Evolutionary conservation across 352 stramenopile genomes (phyloP).

Genomic region (Pythium phragmiticola): DNA sequence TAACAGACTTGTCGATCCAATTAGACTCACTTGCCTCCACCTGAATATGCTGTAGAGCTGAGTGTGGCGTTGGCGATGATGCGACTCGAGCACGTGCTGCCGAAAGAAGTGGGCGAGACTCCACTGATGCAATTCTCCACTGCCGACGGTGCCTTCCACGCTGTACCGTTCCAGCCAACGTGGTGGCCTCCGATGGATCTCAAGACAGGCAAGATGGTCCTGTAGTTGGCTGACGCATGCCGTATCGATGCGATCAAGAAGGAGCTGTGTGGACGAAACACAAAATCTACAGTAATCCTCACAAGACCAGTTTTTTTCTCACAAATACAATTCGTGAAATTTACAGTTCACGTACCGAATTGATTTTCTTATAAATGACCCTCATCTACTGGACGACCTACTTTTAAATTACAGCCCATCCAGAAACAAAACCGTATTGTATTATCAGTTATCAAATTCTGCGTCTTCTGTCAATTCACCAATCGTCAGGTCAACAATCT

Average conservation of each 20-base stretch:
- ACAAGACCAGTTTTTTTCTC: not conserved
- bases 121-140: slow-evolving; percentile 64
- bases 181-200: slow-evolving; percentile 77
- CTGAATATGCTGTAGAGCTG: slow-evolving; percentile 28
- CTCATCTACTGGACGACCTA: too few species aligned
- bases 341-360: not conserved
- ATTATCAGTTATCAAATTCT: too few species aligned
- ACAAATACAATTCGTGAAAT: slow-evolving; percentile 3
- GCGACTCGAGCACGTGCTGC: slow-evolving; percentile 63
- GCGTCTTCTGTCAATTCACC: too few species aligned
- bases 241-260: not conserved
- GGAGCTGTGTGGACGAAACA: not conserved
- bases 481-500: too few species aligned
- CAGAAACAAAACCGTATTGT: too few species aligned
- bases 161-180: slow-evolving; percentile 64
- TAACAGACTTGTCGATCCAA: not conserved
- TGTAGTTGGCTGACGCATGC: slow-evolving; percentile 29
- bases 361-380: too few species aligned
- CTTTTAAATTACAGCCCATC: too few species aligned
- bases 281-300: slow-evolving; percentile 1
- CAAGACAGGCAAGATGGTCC: slow-evolving; percentile 72
- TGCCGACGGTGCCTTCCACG: slow-evolving; percentile 61
- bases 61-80: slow-evolving; percentile 72
- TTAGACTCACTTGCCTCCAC: not conserved
- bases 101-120: slow-evolving; percentile 38